Percentiles rank a stretch among this genome's conserved stretches.
Evolutionary conservation across 2,329 filamentous ascomycete genomes (phyloP).

Genomic region (Davidsoniella neocaledoniae): DNA sequence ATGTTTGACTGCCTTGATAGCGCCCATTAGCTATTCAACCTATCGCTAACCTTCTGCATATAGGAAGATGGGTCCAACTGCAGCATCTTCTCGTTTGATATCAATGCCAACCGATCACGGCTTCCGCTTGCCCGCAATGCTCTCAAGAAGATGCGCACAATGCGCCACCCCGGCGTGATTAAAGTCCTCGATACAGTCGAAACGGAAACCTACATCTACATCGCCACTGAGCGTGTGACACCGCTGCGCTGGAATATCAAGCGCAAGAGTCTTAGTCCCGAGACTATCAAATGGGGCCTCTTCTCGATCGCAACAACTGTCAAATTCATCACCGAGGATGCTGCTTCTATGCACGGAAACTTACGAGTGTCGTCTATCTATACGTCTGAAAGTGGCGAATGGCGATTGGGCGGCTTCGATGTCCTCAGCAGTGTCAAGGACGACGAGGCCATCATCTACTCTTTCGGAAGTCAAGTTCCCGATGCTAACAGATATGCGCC

Average conservation of each 20-base stretch:
- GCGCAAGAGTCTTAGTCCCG: slow-evolving; percentile 70
- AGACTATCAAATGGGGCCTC: slow-evolving; percentile 94
- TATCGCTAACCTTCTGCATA: slow-evolving; percentile 1
- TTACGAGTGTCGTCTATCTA: slow-evolving; percentile 77
- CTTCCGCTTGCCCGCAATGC: slow-evolving; percentile 85
- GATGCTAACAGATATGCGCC: slow-evolving; percentile 73
- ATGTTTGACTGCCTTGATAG: slow-evolving; percentile 18
- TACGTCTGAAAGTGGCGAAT: slow-evolving; percentile 90
- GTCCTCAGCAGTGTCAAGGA: slow-evolving; percentile 90
- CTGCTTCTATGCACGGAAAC: slow-evolving; percentile 76
- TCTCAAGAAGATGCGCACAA: slow-evolving; percentile 77
- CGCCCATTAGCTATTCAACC: not conserved
- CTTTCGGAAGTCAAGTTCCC: slow-evolving; percentile 71
- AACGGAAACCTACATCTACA: slow-evolving; percentile 91
- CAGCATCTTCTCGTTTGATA: slow-evolving; percentile 93
- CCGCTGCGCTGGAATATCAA: slow-evolving; percentile 83
- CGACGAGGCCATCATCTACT: slow-evolving; percentile 87
- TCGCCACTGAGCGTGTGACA: slow-evolving; percentile 79
- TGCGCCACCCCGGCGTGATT: slow-evolving; percentile 87
- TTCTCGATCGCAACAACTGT: slow-evolving; percentile 77
- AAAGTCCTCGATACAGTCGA: slow-evolving; percentile 89
- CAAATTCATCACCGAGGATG: slow-evolving; percentile 92
- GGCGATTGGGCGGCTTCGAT: slow-evolving; percentile 91
- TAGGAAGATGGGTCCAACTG: slow-evolving; percentile 89
- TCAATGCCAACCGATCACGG: slow-evolving; percentile 60